Base-by-base conservation (phyloP, 2,329 filamentous ascomycete species). In the Dactylellina parvicollis region DNA sequence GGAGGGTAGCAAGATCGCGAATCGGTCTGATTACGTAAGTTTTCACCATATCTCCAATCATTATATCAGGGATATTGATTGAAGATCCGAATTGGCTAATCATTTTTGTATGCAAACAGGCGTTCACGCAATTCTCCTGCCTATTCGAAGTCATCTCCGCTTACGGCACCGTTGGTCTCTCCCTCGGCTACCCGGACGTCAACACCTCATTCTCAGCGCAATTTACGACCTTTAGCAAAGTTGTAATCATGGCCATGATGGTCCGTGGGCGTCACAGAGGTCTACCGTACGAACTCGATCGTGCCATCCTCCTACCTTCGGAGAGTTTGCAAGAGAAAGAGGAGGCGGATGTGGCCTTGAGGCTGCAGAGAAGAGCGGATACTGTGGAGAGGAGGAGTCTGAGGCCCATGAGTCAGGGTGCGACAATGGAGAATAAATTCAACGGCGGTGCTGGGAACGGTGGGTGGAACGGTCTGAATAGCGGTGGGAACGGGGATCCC, bases 91-190 rank as follows among this genome's bases (percentile, higher is more conserved):
- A 8, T 22, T 8, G 42, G 38, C 60, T 74, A 57, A 71, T 32
- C 22, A 22, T 26, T 14, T 7, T n/a, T 16, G n/a, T 36, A 1
- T 14, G 24, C 22, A 28, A 26, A 12, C n/a, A 77, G 76, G 75
- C 75, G 14, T 78, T 78, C 50, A 77, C 75, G 5, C 75, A 75
- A 46, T 78, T 78, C 46, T 67, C 77, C 4, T 65, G 87, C 5
- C 84, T 96, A 2, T 96, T 96, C 78, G 92, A 96, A 79, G 88
- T 96, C 49, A 88, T 96, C 73, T 94, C 90, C 65, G 92, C 92
- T 0, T 96, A 96, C 78, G 96, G 95, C 75, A 99, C 95, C 0
- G 95, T 99, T 24, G 95, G 95, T 0, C 83, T 99, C 66, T 94
- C 90, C 54, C 85, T 99, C 14, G 95, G 95, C 4, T 96, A 94